Percentiles rank a stretch among this genome's conserved stretches.
Conservation (phyloP, 2,329 filamentous ascomycete species). For the Diaporthe sp. region DNA sequence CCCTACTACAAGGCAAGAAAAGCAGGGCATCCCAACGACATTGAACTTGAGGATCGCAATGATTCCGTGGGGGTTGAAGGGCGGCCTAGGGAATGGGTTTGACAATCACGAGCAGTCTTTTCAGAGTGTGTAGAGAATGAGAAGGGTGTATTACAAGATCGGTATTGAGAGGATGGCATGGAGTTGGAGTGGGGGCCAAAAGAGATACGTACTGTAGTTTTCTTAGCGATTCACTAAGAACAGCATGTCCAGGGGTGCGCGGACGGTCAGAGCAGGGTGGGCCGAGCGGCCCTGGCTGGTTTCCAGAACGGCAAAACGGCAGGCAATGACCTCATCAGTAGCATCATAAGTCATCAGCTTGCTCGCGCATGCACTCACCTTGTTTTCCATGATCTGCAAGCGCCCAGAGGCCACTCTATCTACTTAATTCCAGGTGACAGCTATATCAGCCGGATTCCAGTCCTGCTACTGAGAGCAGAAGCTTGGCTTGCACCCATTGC, state of each 20-base stretch:
- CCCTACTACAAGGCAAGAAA: background rate
- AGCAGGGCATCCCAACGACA: background rate
- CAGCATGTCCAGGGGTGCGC: no score
- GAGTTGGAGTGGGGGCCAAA: no score
- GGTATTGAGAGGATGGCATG: no score
- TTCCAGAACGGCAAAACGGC: background rate
- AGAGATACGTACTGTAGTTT: no score
- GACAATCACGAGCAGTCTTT: background rate
- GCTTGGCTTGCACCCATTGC: background rate
- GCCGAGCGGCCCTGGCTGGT: no score
- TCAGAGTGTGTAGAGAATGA: no score
- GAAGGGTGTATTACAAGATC: no score
- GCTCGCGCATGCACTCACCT: background rate
- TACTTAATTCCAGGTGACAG: background rate
- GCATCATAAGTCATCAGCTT: conserved; percentile 26
- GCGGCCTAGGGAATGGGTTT: background rate
- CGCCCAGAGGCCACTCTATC: background rate
- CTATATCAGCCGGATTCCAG: background rate
- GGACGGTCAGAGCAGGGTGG: no score
- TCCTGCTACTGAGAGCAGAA: background rate
- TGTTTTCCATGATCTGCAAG: conserved; percentile 16
- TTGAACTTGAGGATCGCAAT: background rate
- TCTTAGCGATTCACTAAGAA: no score
- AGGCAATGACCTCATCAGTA: conserved; percentile 37
- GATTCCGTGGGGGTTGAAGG: background rate